These are phyloP conservation scores for Pseudoturritis turrita DNA, from an alignment of 345 rosid species.

Conservation along the genomic window DNA sequence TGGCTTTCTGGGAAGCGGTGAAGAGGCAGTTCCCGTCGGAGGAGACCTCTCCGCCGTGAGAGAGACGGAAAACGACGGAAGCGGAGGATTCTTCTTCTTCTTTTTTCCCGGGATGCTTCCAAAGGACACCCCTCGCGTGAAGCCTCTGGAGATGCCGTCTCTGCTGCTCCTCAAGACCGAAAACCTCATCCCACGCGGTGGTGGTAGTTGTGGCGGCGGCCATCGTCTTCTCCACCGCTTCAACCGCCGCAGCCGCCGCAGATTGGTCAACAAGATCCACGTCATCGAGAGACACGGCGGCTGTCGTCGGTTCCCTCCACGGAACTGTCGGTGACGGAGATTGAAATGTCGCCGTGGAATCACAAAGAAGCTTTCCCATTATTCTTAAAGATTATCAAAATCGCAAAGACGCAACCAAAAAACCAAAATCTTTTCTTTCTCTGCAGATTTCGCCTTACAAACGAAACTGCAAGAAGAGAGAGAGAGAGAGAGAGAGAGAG, in stretches of 20 bases:
- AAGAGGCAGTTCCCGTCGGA: conserved; percentile 96
- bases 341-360: conserved; percentile 70
- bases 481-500: background rate
- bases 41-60: conserved; percentile 94
- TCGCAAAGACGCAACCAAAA: background rate
- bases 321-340: conserved; percentile 54
- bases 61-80: conserved; percentile 70
- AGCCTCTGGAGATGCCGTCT: conserved; percentile 69
- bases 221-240: conserved; percentile 42
- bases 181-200: conserved; percentile 71
- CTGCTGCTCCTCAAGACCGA: conserved; percentile 87
- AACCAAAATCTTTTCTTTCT: background rate
- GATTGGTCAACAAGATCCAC: conserved; percentile 55
- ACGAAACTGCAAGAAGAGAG: conserved; percentile 7
- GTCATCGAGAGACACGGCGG: conserved; percentile 37
- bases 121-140: conserved; percentile 73
- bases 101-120: conserved; percentile 67
- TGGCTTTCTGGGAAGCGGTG: conserved; percentile 81
- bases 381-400: background rate
- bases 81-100: conserved; percentile 40
- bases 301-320: conserved; percentile 51
- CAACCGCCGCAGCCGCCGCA: conserved; percentile 44
- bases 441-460: background rate
- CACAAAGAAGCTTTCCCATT: conserved; percentile 87
- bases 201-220: conserved; percentile 11